These are phyloP conservation scores for Symbiodinium natans DNA, from an alignment of 73 alveolate genomes.

Conservation along the genomic window DNA sequence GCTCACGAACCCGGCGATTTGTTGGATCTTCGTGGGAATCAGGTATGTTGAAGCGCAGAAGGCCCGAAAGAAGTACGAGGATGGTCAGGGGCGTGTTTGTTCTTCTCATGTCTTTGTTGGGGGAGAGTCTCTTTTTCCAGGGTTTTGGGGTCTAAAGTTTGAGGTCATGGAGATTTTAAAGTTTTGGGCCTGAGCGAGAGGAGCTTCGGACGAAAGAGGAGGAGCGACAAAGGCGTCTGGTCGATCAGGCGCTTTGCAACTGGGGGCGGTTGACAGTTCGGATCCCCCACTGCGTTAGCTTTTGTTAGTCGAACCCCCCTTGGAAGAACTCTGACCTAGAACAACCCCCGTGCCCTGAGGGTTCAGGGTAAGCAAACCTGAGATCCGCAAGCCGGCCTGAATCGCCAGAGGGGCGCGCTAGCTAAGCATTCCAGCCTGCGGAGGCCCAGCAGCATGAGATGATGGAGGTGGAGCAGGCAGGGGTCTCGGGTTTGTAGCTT, in stretches of 20 bases:
- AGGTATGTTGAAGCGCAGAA: conserved; percentile 95
- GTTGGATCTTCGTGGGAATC: too few species aligned
- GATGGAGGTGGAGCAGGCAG: conserved; percentile 95
- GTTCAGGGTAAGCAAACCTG: too few species aligned
- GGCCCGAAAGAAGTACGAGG: conserved; percentile 96
- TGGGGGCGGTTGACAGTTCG: not conserved
- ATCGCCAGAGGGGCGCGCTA: too few species aligned
- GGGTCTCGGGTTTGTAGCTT: not conserved
- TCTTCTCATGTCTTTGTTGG: not conserved
- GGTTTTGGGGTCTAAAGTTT: too few species aligned
- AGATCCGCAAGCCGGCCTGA: too few species aligned
- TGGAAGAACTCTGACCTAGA: too few species aligned
- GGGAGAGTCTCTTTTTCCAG: too few species aligned
- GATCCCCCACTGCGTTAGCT: too few species aligned
- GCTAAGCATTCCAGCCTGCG: not conserved
- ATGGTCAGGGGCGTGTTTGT: not conserved
- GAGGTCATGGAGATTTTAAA: not conserved
- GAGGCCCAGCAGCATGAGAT: conserved; percentile 95
- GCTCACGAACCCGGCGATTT: too few species aligned
- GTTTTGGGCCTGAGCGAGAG: not conserved
- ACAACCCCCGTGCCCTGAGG: too few species aligned
- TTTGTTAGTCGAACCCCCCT: too few species aligned
- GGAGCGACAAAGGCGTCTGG: conserved; percentile 94
- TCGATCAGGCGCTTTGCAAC: conserved; percentile 94
- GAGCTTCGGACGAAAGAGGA: conserved; percentile 74